phyloP scores from a whole-genome alignment of 768 basidiomycete genomes.

The Coprinopsis marcescibilis region DNA sequence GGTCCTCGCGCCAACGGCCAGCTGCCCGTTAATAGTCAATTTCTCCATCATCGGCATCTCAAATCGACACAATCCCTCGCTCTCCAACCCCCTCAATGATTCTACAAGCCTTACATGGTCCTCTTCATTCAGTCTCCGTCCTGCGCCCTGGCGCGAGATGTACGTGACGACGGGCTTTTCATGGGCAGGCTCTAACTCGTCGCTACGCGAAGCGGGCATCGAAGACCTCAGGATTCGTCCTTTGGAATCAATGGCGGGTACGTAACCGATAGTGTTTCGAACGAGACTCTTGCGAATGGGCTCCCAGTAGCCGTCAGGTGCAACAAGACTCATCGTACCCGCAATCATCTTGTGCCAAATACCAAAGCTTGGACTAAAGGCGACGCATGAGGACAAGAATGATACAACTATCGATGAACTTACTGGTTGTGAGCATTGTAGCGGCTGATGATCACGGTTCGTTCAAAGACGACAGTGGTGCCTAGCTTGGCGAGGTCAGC shows the following conservation, averaged over 20 bases:
- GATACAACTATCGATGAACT: conserved; percentile 4
- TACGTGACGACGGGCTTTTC: conserved; percentile 41
- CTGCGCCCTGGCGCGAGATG: conserved; percentile 47
- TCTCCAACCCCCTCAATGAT: conserved; percentile 18
- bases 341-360: conserved; percentile 33
- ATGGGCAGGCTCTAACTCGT: too few relatives aligned
- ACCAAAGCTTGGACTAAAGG: conserved; percentile 20
- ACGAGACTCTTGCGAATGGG: conserved; percentile 26
- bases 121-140: conserved; percentile 16
- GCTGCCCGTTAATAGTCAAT: conserved; percentile 16
- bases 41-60: conserved; percentile 19
- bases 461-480: conserved; percentile 54
- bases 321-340: conserved; percentile 24
- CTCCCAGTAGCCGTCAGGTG: conserved; percentile 24
- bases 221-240: conserved; percentile 14
- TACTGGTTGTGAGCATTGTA: conserved; percentile 51
- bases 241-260: conserved; percentile 14
- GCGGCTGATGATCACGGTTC: conserved; percentile 56
- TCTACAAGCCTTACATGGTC: conserved; percentile 19
- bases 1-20: conserved; percentile 18
- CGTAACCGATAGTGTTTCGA: conserved; percentile 26
- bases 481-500: conserved; percentile 41
- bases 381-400: neutral
- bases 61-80: conserved; percentile 18
- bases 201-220: too few relatives aligned